Evolutionary conservation across 768 basidiomycete species (phyloP).

Genomic region (Hirschioporus abietinus): DNA sequence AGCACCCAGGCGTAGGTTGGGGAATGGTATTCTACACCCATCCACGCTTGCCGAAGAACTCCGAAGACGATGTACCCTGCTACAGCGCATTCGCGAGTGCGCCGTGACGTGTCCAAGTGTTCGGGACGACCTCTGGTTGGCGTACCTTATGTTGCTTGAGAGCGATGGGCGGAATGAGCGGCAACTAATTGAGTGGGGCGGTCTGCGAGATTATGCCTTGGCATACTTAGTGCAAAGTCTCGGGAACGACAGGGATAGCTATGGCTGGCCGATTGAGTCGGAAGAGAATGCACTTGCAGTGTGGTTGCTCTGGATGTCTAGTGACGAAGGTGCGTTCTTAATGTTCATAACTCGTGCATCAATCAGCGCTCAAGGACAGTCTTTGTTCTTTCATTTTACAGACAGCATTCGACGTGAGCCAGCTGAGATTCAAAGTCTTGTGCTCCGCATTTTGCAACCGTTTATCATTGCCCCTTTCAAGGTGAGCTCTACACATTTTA

Average conservation of each 20-base stretch:
- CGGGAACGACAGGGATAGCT: conserved; percentile 28
- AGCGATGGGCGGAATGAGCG: conserved; percentile 42
- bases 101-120: conserved; percentile 28
- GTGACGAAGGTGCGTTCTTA: conserved; percentile 30
- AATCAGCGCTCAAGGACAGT: background rate
- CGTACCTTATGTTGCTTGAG: conserved; percentile 58
- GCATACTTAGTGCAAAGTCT: conserved; percentile 35
- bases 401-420: conserved; percentile 27
- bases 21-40: conserved; percentile 34
- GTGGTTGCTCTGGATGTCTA: conserved; percentile 43
- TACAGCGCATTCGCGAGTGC: conserved; percentile 40
- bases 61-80: conserved; percentile 37
- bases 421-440: conserved; percentile 32
- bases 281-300: conserved; percentile 41
- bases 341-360: conserved; percentile 6
- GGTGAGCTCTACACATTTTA: background rate
- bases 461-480: conserved; percentile 5
- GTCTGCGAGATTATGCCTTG: conserved; percentile 35
- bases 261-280: conserved; percentile 46
- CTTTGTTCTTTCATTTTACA: conserved; percentile 21
- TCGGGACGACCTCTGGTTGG: conserved; percentile 48
- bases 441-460: conserved; percentile 2
- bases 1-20: conserved; percentile 28
- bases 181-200: conserved; percentile 37
- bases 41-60: conserved; percentile 45